Base-by-base conservation (phyloP, 108 stramenopile species). In the Pseudonitzschia pungens region DNA sequence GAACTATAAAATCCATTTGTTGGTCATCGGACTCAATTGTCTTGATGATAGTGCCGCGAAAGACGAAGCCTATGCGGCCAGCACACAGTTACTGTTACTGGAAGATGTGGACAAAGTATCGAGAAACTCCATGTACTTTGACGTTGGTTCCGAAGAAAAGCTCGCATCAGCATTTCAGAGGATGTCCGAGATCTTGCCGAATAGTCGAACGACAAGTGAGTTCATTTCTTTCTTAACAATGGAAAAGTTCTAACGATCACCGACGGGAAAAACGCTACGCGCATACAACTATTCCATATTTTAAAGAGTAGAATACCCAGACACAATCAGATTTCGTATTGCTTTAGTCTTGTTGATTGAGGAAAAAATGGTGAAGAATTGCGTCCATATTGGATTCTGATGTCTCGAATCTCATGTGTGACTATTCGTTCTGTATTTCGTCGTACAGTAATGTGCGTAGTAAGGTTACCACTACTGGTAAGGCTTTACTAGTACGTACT, bases 141-240 rank as follows among this genome's bases (percentile, higher is more conserved):
- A 33, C 40, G 62, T 29, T 11, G 21, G 28, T 4, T 11, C 62
- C 27, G 40, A 63, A 21, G 62, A 63, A 21, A 22, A 55, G 10
- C 40, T 63, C 11, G 12, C 62, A 21, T 20, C 62, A 16, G 62
- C 31, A 24, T 63, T 63, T 36, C 32, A 41, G 18, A 9, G n/a
- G n/a, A n/a, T 63, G n/a, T 32, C 62, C 3, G 62, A 20, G 7
- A 33, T 63, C 15, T 36, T 63, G 62, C 31, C 54, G 24, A 55
- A 63, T 20, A 41, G 31, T 63, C 62, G 28, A 0, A 20, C 62
- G 40, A 40, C 62, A 2, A 63, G 40, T n/a, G 20, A 63, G 62
- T 63, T 63, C 36, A 63, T 63, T 20, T 63, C 62, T 4, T 63
- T 63, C 29, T 36, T 63, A 15, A 63, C 62, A 7, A 63, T 63